A percentile compares a stretch with the other conserved stretches of the same genome.
Evolutionary conservation across 306 rosid genomes (phyloP).

Genomic region (Prunus mira): DNA sequence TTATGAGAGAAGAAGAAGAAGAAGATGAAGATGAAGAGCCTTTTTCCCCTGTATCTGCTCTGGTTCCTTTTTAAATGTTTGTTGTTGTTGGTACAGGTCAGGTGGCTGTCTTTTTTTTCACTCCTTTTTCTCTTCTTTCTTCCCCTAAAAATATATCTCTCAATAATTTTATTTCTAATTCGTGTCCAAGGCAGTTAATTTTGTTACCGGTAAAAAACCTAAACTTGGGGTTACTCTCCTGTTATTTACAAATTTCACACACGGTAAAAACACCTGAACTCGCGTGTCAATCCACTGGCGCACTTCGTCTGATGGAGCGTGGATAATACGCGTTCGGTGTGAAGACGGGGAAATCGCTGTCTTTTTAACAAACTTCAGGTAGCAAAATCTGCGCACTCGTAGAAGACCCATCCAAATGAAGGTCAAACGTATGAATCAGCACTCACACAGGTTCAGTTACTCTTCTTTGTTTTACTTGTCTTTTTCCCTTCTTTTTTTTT

Average conservation of each 20-base stretch:
- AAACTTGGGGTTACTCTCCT: slow-evolving; percentile 21
- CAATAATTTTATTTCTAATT: background rate
- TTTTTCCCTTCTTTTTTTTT: background rate
- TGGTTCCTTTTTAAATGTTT: background rate
- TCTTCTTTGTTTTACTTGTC: slow-evolving; percentile 20
- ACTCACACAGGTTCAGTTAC: slow-evolving; percentile 28
- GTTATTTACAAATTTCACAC: background rate
- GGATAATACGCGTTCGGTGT: background rate
- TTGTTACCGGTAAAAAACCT: slow-evolving; percentile 27
- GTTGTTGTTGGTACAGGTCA: background rate
- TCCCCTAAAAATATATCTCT: slow-evolving; percentile 7
- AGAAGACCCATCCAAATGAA: slow-evolving; percentile 13
- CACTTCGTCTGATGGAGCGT: background rate
- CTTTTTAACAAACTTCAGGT: slow-evolving; percentile 31
- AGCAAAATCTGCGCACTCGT: slow-evolving; percentile 24
- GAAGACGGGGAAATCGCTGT: background rate
- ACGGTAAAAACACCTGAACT: background rate
- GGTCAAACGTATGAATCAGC: slow-evolving; percentile 41
- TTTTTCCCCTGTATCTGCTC: background rate
- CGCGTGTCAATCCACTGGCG: background rate
- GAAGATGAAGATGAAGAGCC: background rate
- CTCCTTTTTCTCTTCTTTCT: background rate
- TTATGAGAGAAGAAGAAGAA: background rate
- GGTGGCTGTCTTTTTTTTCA: background rate
- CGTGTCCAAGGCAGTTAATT: slow-evolving; percentile 24